A percentile compares a stretch with the other conserved stretches of the same genome.
Evolutionary conservation across 2,329 filamentous ascomycete genomes (phyloP).

Genomic region (Talaromyces verruculosus): DNA sequence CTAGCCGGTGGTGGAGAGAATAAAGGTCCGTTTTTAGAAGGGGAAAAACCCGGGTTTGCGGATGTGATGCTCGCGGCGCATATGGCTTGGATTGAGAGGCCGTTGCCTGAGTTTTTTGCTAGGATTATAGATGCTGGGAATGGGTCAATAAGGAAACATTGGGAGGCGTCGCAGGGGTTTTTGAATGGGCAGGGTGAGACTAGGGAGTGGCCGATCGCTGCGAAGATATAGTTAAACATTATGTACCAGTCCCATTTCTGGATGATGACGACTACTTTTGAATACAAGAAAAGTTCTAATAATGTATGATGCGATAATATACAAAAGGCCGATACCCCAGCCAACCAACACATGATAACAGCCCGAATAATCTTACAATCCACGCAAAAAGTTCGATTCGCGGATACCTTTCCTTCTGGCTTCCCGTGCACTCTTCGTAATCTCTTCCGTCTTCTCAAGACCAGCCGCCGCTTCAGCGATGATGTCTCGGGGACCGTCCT

Average conservation of each 20-base stretch:
- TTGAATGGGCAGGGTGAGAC: constrained; percentile 36
- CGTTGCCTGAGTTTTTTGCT: constrained; percentile 27
- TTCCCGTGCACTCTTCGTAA: constrained; percentile 47
- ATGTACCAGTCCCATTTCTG: background rate
- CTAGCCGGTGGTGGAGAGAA: constrained; percentile 32
- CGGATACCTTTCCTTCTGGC: constrained; percentile 49
- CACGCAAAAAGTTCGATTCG: constrained; percentile 51
- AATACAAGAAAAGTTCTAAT: background rate
- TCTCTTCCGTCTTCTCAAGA: constrained; percentile 40
- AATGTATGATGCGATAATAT: constrained; percentile 11
- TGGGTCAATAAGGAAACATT: constrained; percentile 32
- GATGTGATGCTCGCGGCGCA: constrained; percentile 31
- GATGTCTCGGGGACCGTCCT: constrained; percentile 25
- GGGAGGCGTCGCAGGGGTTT: constrained; percentile 34
- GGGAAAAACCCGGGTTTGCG: constrained; percentile 33
- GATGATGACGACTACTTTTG: background rate
- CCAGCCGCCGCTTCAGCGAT: constrained; percentile 38
- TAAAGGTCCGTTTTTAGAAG: constrained; percentile 37
- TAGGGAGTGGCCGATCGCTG: constrained; percentile 34
- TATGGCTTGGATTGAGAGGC: constrained; percentile 31
- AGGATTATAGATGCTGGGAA: constrained; percentile 29
- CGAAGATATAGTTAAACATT: constrained; percentile 6
- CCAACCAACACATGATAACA: background rate
- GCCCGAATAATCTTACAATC: constrained; percentile 36
- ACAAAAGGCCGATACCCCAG: background rate